Evolutionary conservation across 495 filamentous ascomycete species (phyloP).

Genomic region (Aspergillus sclerotiicarbonarius): DNA sequence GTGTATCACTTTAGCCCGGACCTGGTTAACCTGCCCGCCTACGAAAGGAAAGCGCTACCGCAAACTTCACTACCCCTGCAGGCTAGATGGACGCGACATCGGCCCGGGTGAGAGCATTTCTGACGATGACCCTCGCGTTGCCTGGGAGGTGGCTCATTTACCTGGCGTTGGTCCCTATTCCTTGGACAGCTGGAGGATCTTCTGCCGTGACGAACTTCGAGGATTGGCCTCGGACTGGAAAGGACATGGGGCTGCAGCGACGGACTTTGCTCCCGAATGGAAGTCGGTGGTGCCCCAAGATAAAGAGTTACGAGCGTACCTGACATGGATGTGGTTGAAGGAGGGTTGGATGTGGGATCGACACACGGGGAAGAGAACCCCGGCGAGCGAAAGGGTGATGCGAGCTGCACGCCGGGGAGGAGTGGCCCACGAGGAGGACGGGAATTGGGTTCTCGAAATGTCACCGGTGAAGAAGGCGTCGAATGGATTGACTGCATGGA

Average conservation of each 20-base stretch:
- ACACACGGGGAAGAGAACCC: conserved; percentile 59
- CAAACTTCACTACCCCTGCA: conserved; percentile 66
- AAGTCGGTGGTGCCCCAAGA: conserved; percentile 79
- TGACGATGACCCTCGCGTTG: conserved; percentile 44
- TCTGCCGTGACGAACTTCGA: conserved; percentile 78
- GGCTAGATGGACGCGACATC: conserved; percentile 55
- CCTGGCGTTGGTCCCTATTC: conserved; percentile 84
- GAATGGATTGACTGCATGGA: conserved; percentile 29
- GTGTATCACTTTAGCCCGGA: conserved; percentile 65
- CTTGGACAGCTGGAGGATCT: conserved; percentile 90
- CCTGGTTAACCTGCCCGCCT: conserved; percentile 68
- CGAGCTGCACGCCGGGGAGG: conserved; percentile 58
- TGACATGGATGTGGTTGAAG: conserved; percentile 88
- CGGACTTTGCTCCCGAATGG: conserved; percentile 66
- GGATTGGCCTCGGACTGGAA: conserved; percentile 61
- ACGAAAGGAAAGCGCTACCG: conserved; percentile 55
- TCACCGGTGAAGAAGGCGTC: conserved; percentile 35
- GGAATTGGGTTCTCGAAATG: conserved; percentile 44
- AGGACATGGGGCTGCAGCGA: conserved; percentile 35
- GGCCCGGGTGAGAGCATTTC: conserved; percentile 47
- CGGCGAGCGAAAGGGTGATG: conserved; percentile 54
- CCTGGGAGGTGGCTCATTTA: conserved; percentile 85
- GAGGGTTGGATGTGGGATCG: conserved; percentile 84
- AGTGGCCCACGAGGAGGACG: conserved; percentile 60
- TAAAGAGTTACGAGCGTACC: conserved; percentile 83